Evolutionary conservation across 345 rosid genomes (phyloP), one percentile per base, ranked within the genome.

Genomic region (Rubroshorea leprosula): DNA sequence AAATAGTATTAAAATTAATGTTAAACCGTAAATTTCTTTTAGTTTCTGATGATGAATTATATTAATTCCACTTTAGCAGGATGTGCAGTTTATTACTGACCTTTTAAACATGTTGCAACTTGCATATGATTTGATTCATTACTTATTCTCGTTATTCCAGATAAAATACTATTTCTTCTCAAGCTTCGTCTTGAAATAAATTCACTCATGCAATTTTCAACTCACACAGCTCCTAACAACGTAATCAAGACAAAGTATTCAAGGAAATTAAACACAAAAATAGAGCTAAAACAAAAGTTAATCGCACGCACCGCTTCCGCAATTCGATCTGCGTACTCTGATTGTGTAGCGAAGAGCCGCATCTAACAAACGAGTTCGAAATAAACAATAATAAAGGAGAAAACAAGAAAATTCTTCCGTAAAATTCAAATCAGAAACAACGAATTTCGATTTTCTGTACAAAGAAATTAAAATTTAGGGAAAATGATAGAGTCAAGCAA

Each of bases 281-380:
- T 21, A 24, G 1, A 23, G 24, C 4, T 35, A 52, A 0, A 16
- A 50, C 1, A 46, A 49, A 49, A 29, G 8, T 23, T 0, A 7
- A 18, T 12, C 23, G 23, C 25, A 70, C 90, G 48, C 62, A 80
- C 98, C 49, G 95, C 96, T 47, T 80, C 60, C 38, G 89, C 81
- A 21, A 94, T 80, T 53, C 87, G 83, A 81, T 87, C 96, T 0
- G 90, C 83, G 41, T 85, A 90, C 69, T 90, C 74, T 0, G 89
- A 85, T 71, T 87, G 97, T 22, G 93, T 81, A 6, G 82, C 65
- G 57, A 85, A 94, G 64, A 94, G 90, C 55, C 86, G 79, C 83
- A 89, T 75, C 94, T 93, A 45, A 24, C 44, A 50, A 53, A 51
- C 7, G 0, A 49, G 21, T 16, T 26, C 9, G 11, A 31, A 60